Evolutionary conservation across 2,329 filamentous ascomycete genomes (phyloP).

Genomic region (Fusarium subtropicale): DNA sequence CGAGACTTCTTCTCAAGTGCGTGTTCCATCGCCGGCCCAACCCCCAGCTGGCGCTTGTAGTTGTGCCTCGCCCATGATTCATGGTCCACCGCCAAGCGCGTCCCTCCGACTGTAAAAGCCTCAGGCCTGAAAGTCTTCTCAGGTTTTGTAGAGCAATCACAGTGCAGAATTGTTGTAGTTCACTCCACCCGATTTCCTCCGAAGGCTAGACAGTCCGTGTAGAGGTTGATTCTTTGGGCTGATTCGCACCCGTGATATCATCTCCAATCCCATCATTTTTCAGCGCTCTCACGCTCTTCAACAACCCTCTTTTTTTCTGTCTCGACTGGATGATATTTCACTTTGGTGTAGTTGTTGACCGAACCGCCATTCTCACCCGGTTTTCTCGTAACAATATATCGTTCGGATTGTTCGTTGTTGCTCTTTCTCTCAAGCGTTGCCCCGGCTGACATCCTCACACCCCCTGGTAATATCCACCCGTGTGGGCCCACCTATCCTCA

Average conservation of each 20-base stretch:
- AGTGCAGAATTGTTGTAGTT: conserved; percentile 44
- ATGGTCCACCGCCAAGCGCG: conserved; percentile 52
- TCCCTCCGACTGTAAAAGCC: conserved; percentile 49
- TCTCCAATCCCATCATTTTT: conserved; percentile 27
- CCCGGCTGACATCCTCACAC: conserved; percentile 52
- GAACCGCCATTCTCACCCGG: conserved; percentile 36
- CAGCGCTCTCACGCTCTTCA: conserved; percentile 21
- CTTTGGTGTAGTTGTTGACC: conserved; percentile 11
- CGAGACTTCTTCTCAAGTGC: conserved; percentile 47
- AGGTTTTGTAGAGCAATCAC: conserved; percentile 47
- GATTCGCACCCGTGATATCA: conserved; percentile 46
- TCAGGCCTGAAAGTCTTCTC: conserved; percentile 48
- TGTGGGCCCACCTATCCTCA: conserved; percentile 54
- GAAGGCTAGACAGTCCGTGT: conserved; percentile 49
- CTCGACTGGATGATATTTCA: conserved; percentile 9
- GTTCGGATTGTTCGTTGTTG: conserved; percentile 46
- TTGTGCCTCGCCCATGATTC: conserved; percentile 49
- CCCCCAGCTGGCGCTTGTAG: conserved; percentile 41
- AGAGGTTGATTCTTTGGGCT: conserved; percentile 37
- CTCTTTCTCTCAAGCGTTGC: conserved; percentile 49
- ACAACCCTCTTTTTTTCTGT: background rate
- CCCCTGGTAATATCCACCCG: conserved; percentile 49
- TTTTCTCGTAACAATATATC: conserved; percentile 49
- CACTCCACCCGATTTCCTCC: conserved; percentile 53
- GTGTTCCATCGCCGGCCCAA: conserved; percentile 46